Evolutionary conservation across 1,284 basidiomycete genomes (phyloP).

Genomic region (Melampsora americana): DNA sequence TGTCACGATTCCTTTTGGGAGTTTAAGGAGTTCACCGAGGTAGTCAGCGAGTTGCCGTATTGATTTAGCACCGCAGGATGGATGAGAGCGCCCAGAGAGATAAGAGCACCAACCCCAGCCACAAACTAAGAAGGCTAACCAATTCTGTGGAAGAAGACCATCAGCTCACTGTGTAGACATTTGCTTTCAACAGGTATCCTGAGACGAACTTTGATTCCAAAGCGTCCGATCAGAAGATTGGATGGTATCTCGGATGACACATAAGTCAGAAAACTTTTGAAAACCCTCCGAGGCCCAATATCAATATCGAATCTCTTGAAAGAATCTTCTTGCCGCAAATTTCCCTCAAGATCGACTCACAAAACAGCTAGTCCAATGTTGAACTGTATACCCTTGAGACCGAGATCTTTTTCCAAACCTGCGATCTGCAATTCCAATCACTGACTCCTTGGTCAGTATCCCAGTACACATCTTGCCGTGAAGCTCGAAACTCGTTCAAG

Average conservation of each 20-base stretch:
- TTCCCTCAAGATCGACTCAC: constrained; percentile 9
- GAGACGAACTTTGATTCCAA: constrained; percentile 46
- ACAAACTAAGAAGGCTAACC: constrained; percentile 35
- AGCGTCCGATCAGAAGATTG: constrained; percentile 47
- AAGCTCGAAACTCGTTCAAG: not conserved
- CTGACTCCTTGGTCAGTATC: too few species aligned
- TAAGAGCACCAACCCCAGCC: constrained; percentile 23
- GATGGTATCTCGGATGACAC: constrained; percentile 46
- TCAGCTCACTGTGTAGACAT: not conserved
- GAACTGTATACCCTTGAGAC: constrained; percentile 23
- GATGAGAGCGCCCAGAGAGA: not conserved
- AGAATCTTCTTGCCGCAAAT: not conserved
- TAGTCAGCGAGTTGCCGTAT: not conserved
- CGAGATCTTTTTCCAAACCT: constrained; percentile 12
- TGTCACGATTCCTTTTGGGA: constrained; percentile 11
- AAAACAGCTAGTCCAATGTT: constrained; percentile 40
- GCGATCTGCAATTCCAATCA: constrained; percentile 16
- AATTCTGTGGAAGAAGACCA: constrained; percentile 11
- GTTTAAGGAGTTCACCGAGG: not conserved
- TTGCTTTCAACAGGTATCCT: not conserved
- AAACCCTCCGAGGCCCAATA: not conserved
- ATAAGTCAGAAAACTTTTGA: constrained; percentile 42
- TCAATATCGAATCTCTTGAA: not conserved
- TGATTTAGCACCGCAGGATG: too few species aligned
- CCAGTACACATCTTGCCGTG: not conserved